Evolutionary conservation across 2,329 filamentous ascomycete genomes (phyloP), one percentile per base, ranked within the genome.

Genomic region (Grosmannia clavigera): DNA sequence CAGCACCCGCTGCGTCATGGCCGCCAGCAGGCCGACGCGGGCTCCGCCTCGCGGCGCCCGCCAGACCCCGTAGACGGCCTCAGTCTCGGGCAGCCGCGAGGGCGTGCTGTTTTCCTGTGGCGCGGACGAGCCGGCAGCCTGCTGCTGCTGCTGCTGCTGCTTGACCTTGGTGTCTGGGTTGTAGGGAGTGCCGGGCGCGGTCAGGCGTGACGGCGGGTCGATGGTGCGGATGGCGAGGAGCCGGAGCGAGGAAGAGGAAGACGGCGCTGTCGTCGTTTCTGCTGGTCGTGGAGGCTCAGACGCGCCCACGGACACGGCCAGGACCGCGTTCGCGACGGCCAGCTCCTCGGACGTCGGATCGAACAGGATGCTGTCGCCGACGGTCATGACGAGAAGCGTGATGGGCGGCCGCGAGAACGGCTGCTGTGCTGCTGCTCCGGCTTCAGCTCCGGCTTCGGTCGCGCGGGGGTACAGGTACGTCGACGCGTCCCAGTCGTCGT

Each of bases 401-500:
- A 99, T 82, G 0, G 94, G 91, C 5, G 94, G 94, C 56, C 86
- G 82, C 5, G 57, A 46, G 2, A 48, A 6, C 10, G 25, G 25
- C 55, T 14, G 35, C 3, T 14, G 12, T 5, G 38, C 12, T 5
- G 38, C 14, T 10, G 35, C 35, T 29, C 22, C 35, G 7, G 31
- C 33, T 16, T 16, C 14, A 16, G 27, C 50, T 10, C 35, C 52
- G 51, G 25, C 38, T 11, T 25, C 35, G 10, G 31, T 19, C 6
- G 27, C 67, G 61, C 79, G 80, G 1, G 85, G 81, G 74, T 95
- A 99, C 35, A 99, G 76, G 61, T 84, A 85, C 22, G 83, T 80
- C 1, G 91, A 85, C 19, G 87, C 88, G 64, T 88, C 90, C 94
- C 94, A 99, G 75, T 99, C 94, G 74, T 99, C 94, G 75, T 96